These are phyloP conservation scores for Boletales sp. DNA, from an alignment of 768 basidiomycete genomes.

Conservation along the genomic window DNA sequence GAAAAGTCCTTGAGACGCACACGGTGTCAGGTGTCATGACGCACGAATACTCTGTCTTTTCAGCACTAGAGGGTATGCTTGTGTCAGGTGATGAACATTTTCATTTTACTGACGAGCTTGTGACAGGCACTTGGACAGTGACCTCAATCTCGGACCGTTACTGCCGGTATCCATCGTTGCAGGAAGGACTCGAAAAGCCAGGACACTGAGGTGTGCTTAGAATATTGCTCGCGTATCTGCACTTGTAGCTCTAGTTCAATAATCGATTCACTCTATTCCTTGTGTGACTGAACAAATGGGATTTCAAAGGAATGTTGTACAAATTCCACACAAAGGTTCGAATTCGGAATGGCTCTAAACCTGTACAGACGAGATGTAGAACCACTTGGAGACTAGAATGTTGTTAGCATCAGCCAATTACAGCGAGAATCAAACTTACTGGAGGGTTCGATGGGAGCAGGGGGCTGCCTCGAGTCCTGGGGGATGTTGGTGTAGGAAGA, in stretches of 20 bases:
- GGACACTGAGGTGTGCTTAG: slow-evolving; percentile 15
- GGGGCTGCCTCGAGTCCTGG: slow-evolving; percentile 73
- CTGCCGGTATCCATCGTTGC: slow-evolving; percentile 81
- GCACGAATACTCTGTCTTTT: slow-evolving; percentile 85
- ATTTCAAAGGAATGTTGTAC: slow-evolving; percentile 2
- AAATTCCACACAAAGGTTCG: background rate
- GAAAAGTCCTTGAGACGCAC: slow-evolving; percentile 87
- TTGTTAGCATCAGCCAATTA: slow-evolving; percentile 8
- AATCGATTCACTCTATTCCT: slow-evolving; percentile 4
- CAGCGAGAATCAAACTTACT: slow-evolving; percentile 46
- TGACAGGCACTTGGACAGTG: slow-evolving; percentile 83
- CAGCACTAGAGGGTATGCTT: slow-evolving; percentile 80
- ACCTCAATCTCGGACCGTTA: slow-evolving; percentile 87
- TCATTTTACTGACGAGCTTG: slow-evolving; percentile 3
- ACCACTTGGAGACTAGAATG: slow-evolving; percentile 79
- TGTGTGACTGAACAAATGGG: background rate
- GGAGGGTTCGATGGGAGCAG: slow-evolving; percentile 87
- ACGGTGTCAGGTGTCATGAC: slow-evolving; percentile 77
- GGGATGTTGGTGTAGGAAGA: slow-evolving; percentile 64
- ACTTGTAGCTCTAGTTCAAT: slow-evolving; percentile 23
- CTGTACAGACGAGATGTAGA: slow-evolving; percentile 89
- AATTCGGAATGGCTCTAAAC: slow-evolving; percentile 40
- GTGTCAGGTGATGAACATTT: background rate
- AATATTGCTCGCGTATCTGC: slow-evolving; percentile 16
- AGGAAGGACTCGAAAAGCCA: slow-evolving; percentile 44